Percentiles rank a stretch among this genome's conserved stretches.
phyloP scores from a whole-genome alignment of 2,329 filamentous ascomycete genomes.

The Madurella mycetomatis region DNA sequence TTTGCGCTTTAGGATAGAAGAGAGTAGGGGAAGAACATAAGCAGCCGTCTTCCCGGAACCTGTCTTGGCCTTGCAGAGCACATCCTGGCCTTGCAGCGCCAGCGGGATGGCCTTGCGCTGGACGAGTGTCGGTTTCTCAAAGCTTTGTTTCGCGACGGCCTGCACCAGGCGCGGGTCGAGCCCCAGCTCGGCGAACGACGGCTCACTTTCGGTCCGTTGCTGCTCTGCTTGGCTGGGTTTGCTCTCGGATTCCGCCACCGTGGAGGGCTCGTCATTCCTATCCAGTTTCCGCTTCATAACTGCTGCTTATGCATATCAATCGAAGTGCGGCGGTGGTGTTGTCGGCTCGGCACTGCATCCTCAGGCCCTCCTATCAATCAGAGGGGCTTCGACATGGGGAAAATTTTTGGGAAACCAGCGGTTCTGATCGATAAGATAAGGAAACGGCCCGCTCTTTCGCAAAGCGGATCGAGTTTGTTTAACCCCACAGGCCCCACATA shows the following conservation, averaged over 20 bases:
- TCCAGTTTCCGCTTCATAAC: slow-evolving; percentile 61
- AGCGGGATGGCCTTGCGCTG: slow-evolving; percentile 85
- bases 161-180: slow-evolving; percentile 84
- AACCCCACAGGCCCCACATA: too few relatives aligned
- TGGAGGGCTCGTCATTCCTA: slow-evolving; percentile 45
- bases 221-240: slow-evolving; percentile 17
- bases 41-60: slow-evolving; percentile 98
- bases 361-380: too few relatives aligned
- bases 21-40: slow-evolving; percentile 84
- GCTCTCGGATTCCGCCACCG: slow-evolving; percentile 31
- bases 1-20: slow-evolving; percentile 77
- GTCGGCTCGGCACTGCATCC: too few relatives aligned
- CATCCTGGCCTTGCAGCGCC: slow-evolving; percentile 80
- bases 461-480: too few relatives aligned
- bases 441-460: too few relatives aligned
- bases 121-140: slow-evolving; percentile 80
- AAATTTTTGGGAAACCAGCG: not conserved
- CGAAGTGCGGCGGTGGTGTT: too few relatives aligned
- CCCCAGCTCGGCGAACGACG: slow-evolving; percentile 69
- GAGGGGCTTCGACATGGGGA: not conserved
- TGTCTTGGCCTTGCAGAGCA: slow-evolving; percentile 88
- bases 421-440: not conserved
- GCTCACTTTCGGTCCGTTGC: slow-evolving; percentile 28
- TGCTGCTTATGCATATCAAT: not conserved
- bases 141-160: slow-evolving; percentile 78